Evolutionary conservation across 116 monocot species (phyloP).

Genomic region (Posidonia oceanica): DNA sequence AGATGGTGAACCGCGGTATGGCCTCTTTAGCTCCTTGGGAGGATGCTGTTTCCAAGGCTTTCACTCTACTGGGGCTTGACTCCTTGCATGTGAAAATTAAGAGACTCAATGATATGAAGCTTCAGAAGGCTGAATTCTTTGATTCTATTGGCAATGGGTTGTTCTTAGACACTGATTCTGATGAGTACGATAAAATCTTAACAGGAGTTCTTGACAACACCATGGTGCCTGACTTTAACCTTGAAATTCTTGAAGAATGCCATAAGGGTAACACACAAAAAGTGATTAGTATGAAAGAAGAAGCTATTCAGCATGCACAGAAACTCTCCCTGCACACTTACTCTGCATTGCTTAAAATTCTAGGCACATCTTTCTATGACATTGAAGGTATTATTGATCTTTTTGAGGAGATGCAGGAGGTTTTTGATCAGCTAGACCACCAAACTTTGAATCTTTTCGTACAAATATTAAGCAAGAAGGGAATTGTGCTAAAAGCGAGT

Average conservation of each 20-base stretch:
- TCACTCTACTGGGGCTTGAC: conserved; percentile 56
- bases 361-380: conserved; percentile 15
- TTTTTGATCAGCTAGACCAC: conserved; percentile 22
- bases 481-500: conserved; percentile 25
- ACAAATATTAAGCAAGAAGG: conserved; percentile 40
- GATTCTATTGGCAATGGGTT: conserved; percentile 89
- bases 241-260: conserved; percentile 26
- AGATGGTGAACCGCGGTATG: conserved; percentile 31
- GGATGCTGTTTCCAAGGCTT: conserved; percentile 55
- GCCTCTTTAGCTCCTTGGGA: conserved; percentile 19
- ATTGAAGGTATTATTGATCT: conserved; percentile 19
- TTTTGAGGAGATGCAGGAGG: conserved; percentile 35
- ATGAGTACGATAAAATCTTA: conserved; percentile 42
- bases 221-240: conserved; percentile 48
- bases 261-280: conserved; percentile 24
- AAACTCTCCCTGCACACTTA: conserved; percentile 21
- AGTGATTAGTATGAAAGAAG: conserved; percentile 33
- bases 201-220: conserved; percentile 33
- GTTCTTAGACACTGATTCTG: conserved; percentile 63
- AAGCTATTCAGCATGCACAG: conserved; percentile 37
- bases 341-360: conserved; percentile 29
- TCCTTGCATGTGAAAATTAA: conserved; percentile 59
- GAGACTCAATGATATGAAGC: conserved; percentile 45
- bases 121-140: conserved; percentile 70
- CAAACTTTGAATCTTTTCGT: conserved; percentile 36